These are phyloP conservation scores for Salix caprea DNA, from an alignment of 345 rosid species.

Conservation along the genomic window DNA sequence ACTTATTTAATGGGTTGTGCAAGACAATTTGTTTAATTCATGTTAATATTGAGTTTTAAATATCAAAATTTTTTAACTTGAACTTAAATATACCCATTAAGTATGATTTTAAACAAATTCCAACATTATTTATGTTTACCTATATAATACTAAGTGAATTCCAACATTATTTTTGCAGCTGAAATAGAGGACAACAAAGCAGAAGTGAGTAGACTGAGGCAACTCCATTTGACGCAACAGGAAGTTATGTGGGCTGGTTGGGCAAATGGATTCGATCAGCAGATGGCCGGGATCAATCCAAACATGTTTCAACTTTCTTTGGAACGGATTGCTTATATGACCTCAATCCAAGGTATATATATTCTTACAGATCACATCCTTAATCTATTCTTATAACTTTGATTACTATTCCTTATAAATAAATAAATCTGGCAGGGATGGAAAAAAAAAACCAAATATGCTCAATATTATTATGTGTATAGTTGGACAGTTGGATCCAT, in stretches of 20 bases:
- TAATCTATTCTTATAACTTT: not conserved
- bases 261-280: slow-evolving; percentile 8
- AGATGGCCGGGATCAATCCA: slow-evolving; percentile 7
- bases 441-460: no score
- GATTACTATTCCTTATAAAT: not conserved
- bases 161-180: slow-evolving; percentile 8
- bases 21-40: no score
- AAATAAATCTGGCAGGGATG: not conserved
- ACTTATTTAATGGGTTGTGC: accelerated
- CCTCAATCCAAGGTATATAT: not conserved
- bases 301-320: not conserved
- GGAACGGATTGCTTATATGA: no score
- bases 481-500: no score
- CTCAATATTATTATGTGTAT: no score
- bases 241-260: not conserved
- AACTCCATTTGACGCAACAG: slow-evolving; percentile 8
- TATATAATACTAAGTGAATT: not conserved
- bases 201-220: slow-evolving; percentile 21
- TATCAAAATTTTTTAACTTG: no score
- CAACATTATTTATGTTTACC: not conserved
- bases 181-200: slow-evolving; percentile 20
- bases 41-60: no score
- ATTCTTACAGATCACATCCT: not conserved
- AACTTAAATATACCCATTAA: no score
- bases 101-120: no score